phyloP scores from a whole-genome alignment of 257 asterid species.

The Solanum gandarillasii region DNA sequence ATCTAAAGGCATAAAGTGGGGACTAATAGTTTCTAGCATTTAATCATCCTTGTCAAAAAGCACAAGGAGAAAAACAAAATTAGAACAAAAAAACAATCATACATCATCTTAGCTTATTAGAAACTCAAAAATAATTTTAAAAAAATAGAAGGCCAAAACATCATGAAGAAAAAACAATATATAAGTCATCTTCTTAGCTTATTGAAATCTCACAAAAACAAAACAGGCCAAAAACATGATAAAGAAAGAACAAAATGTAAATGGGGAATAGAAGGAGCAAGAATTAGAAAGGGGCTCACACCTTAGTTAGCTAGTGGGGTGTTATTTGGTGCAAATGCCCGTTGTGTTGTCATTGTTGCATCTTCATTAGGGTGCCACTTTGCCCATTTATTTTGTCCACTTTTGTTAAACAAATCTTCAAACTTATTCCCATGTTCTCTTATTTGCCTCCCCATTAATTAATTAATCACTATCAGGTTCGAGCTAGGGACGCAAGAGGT shows the following conservation, averaged over 20 bases:
- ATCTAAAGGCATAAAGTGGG: conserved; percentile 30
- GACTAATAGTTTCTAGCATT: conserved; percentile 4
- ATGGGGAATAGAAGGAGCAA: neutral
- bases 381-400: conserved; percentile 1
- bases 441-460: neutral
- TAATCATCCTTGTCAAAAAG: conserved; percentile 6
- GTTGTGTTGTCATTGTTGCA: conserved; percentile 18
- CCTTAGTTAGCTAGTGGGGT: conserved; percentile 5
- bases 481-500: neutral
- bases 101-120: neutral
- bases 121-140: neutral
- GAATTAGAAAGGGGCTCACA: neutral
- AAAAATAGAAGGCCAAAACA: neutral
- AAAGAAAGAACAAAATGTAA: neutral
- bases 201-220: neutral
- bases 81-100: neutral
- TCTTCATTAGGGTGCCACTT: conserved; percentile 8
- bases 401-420: neutral
- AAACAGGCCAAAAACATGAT: neutral
- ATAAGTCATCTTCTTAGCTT: neutral
- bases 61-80: neutral
- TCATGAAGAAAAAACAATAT: neutral
- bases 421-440: neutral
- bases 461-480: neutral
- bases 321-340: conserved; percentile 23